Base-by-base conservation (phyloP, 2,329 filamentous ascomycete genomes). In the Colletotrichum gloeosporioides region DNA sequence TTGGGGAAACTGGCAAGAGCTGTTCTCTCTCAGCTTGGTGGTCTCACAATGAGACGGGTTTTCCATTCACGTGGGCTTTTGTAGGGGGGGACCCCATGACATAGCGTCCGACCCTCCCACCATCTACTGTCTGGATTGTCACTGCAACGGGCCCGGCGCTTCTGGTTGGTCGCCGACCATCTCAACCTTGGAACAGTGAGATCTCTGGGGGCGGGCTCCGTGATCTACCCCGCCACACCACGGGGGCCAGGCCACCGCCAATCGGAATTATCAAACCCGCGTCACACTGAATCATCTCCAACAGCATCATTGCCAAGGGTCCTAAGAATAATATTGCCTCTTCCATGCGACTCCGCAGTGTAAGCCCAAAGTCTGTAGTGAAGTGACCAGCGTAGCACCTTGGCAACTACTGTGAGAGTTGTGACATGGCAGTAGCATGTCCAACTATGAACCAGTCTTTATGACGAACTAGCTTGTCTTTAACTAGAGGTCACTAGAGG, bases 161-260 rank as follows among this genome's bases (percentile, higher is more conserved):
- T 39, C 44, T 76, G 63, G 73, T 73, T 68, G 69, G 73, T 73
- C 69, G 68, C 69, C 32, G 69, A 57, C 39, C 73, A 67, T 72
- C 68, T 53, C 36, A 63, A 49, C 44, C 44, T 49, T 22, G 44
- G 44, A 49, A 49, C 44, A 49, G n/a, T 49, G 44, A 57, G 55
- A 62, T 69, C 55, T 61, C 27, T 29, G 25, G 49, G 34, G n/a
- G n/a, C 57, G 44, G 44, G 44, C 44, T 49, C 44, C n/a, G 44
- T 57, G 29, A 36, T 65, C 44, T 44, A 71, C 44, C 69, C 69
- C 69, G 61, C 69, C 49, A 34, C 31, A 31, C 39, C 64, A 57
- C 44, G 44, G 49, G 65, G 65, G 18, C 18, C 32, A 25, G n/a
- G 10, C 18, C 32, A 27, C 16, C 36, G 8, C 49, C 65, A 68